phyloP scores from a whole-genome alignment of 208 protist species.

The Leishmania martiniquensis region DNA sequence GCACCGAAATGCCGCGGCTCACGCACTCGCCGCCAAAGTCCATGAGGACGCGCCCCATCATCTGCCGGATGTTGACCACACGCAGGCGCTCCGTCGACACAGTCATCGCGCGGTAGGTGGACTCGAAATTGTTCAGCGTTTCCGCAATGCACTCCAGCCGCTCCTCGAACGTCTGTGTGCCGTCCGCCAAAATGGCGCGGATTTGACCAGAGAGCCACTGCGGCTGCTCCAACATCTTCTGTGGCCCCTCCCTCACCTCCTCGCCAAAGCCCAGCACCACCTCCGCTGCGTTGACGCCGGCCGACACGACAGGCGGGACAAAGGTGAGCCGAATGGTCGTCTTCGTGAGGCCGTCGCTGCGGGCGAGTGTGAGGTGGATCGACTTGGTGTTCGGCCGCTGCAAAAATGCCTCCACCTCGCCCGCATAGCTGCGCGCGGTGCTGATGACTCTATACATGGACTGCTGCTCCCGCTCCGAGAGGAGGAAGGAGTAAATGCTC shows the following conservation, averaged over 20 bases:
- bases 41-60: conserved; percentile 86
- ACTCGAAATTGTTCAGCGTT: conserved; percentile 71
- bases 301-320: conserved; percentile 60
- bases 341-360: conserved; percentile 82
- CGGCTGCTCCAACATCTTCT: conserved; percentile 60
- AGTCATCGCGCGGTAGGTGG: conserved; percentile 67
- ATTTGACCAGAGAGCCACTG: conserved; percentile 72
- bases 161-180: conserved; percentile 55
- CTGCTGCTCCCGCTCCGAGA: conserved; percentile 73
- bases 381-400: conserved; percentile 19
- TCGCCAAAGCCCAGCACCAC: conserved; percentile 76
- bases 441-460: conserved; percentile 64
- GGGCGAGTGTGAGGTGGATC: conserved; percentile 59
- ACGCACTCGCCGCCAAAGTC: conserved; percentile 83
- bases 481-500: conserved; percentile 84
- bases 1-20: conserved; percentile 48
- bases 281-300: conserved; percentile 49
- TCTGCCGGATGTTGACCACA: conserved; percentile 80
- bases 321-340: conserved; percentile 57
- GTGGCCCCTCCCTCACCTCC: conserved; percentile 47
- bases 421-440: conserved; percentile 64
- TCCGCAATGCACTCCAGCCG: conserved; percentile 59
- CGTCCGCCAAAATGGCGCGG: conserved; percentile 54
- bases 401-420: conserved; percentile 64
- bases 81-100: conserved; percentile 74